Evolutionary conservation across 192 early-diverging fungal species (phyloP), one percentile per base, ranked within the genome.

Genomic region (Rhizoclosmatium sp.): DNA sequence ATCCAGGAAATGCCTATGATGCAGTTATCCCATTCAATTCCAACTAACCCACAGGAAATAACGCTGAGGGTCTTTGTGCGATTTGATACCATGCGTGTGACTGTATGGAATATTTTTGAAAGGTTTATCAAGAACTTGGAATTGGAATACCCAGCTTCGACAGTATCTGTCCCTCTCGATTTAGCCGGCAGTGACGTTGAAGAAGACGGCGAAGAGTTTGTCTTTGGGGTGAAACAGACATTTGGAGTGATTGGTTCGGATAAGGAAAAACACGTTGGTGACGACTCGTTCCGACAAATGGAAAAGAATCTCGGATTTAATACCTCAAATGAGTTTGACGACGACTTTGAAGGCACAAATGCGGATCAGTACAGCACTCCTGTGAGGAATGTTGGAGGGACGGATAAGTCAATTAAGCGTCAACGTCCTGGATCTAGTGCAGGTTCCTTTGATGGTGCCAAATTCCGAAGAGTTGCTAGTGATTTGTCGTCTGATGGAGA

Each of bases 1-100:
- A 40, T 41, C 21, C 16, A 59, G 49, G 16, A 31, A 10, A 91
- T 98, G 54, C 75, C 87, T 5, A 90, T 87, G 78, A 87, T 93
- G 40, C 81, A 93, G 68, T 90, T 95, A 23, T 95, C 94, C 10
- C 86, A 85, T 69, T 75, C 93, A 47, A 88, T 93, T 51, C 94
- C 94, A 5, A 75, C 83, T 7, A 85, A 87, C 39, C 94, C 91
- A 69, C 87, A 92, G 80, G 94, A 95, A 78, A 81, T 91, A 1
- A 85, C 86, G 60, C 84, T 94, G 45, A 87, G 94, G 31, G 83
- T 95, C 1, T 95, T 86, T 82, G 75, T 71, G 14, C 58, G 23
- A 60, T 19, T 40, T 9, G 70, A 72, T 42, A 19, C 21, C 48
- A 47, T 69, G 41, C 47, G 70, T 21, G 31, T 59, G 14, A 10